A percentile compares a stretch with the other conserved stretches of the same genome.
These are phyloP conservation scores for Acanthamoeba culbertsoni DNA, from an alignment of 208 protist genomes.

Conservation along the genomic window DNA sequence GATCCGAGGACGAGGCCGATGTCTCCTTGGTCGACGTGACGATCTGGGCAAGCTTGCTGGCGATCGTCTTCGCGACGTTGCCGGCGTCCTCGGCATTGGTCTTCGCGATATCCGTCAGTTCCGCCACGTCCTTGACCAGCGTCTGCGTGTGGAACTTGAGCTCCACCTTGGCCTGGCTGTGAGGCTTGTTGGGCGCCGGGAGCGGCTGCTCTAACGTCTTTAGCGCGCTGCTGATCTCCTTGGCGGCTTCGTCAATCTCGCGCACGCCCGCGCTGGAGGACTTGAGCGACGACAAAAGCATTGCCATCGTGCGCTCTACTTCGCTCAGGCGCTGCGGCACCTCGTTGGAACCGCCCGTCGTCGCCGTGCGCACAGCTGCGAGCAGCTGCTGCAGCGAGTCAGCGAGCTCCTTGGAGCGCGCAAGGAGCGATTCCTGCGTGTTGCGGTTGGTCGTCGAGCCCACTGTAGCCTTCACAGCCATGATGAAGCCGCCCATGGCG, in stretches of 20 bases:
- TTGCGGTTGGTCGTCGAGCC: slow-evolving; percentile 1
- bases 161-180: slow-evolving; percentile 55
- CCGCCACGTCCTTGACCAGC: slow-evolving; percentile 42
- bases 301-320: background rate
- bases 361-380: background rate
- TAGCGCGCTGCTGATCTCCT: background rate
- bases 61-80: background rate
- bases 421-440: slow-evolving; percentile 45
- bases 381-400: background rate
- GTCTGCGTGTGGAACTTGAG: slow-evolving; percentile 55
- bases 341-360: background rate
- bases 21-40: background rate
- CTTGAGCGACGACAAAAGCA: background rate
- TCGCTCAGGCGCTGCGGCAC: background rate
- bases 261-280: background rate
- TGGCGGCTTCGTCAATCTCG: slow-evolving; percentile 23
- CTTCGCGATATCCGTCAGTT: slow-evolving; percentile 15
- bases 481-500: background rate
- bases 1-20: background rate
- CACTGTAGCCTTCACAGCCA: background rate
- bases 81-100: slow-evolving; percentile 34
- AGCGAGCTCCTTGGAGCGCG: background rate
- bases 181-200: background rate
- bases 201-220: background rate
- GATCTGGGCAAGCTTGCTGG: background rate